Conservation (phyloP, 129 eudicot species). For the Daucus carota region DNA sequence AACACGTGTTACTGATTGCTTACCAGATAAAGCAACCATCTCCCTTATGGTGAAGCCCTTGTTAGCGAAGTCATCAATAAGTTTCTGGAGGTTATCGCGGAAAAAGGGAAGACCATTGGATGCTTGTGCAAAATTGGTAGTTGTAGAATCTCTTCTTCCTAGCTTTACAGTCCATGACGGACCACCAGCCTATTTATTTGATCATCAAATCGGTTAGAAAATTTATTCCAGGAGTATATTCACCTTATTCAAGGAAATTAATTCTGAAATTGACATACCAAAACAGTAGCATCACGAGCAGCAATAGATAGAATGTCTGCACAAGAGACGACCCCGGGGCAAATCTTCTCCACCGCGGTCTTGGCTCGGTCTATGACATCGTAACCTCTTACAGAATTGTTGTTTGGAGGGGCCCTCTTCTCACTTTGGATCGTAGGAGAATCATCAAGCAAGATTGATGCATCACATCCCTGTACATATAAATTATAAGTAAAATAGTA, state of each 20-base stretch:
- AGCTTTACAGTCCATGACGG: constrained; percentile 8
- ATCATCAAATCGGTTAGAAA: not conserved
- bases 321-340: constrained; percentile 39
- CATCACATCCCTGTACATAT: constrained; percentile 23
- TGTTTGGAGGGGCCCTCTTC: constrained; percentile 31
- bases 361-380: constrained; percentile 38
- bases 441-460: constrained; percentile 24
- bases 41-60: constrained; percentile 11
- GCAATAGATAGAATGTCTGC: constrained; percentile 17
- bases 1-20: not conserved
- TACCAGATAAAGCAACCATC: constrained; percentile 11
- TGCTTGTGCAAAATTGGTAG: not conserved
- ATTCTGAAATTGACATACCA: not conserved
- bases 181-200: not conserved
- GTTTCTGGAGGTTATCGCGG: not conserved
- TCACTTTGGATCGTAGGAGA: constrained; percentile 20
- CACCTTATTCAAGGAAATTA: not conserved
- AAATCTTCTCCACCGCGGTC: constrained; percentile 29
- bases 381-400: constrained; percentile 25
- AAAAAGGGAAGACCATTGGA: not conserved
- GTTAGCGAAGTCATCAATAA: not conserved
- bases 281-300: constrained; percentile 26
- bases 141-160: constrained; percentile 11
- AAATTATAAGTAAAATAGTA: not conserved
- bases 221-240: too few relatives aligned